These are phyloP conservation scores for Blastobotrys persicus DNA, from an alignment of 1,139 yeast genomes.

Conservation along the genomic window DNA sequence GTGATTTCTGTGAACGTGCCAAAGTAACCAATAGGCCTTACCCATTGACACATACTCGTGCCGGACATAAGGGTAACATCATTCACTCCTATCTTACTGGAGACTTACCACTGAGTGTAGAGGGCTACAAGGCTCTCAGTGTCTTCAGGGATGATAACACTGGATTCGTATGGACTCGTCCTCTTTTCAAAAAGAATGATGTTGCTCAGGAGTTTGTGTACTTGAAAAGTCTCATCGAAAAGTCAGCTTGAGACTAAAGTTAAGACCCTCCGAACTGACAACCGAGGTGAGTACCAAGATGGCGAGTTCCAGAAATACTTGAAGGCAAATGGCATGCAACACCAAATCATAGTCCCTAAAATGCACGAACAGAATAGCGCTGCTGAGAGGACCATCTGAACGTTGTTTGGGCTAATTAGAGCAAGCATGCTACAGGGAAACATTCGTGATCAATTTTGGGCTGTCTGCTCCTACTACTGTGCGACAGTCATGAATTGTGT, in stretches of 20 bases:
- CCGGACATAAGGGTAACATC: background rate
- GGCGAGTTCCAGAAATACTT: background rate
- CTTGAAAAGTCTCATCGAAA: background rate
- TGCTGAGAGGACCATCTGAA: background rate
- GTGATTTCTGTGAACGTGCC: background rate
- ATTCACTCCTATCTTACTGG: constrained; percentile 2
- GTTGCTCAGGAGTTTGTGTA: background rate
- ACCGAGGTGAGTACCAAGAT: constrained; percentile 4
- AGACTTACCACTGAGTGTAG: background rate
- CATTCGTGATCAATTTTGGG: background rate
- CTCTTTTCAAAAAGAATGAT: constrained; percentile 1
- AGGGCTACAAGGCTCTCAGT: background rate
- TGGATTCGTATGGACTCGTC: background rate
- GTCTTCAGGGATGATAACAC: background rate
- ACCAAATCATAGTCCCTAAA: background rate
- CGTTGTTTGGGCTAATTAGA: background rate
- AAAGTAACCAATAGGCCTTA: background rate
- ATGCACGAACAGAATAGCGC: constrained; percentile 2
- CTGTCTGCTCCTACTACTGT: background rate
- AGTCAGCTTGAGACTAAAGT: background rate
- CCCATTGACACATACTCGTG: background rate
- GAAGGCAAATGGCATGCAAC: background rate
- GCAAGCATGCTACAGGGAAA: background rate
- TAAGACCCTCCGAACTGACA: constrained; percentile 4
- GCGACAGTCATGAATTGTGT: constrained; percentile 1